Evolutionary conservation across 352 stramenopile species (phyloP).

Genomic region (Globisporangium acanthophoron): DNA sequence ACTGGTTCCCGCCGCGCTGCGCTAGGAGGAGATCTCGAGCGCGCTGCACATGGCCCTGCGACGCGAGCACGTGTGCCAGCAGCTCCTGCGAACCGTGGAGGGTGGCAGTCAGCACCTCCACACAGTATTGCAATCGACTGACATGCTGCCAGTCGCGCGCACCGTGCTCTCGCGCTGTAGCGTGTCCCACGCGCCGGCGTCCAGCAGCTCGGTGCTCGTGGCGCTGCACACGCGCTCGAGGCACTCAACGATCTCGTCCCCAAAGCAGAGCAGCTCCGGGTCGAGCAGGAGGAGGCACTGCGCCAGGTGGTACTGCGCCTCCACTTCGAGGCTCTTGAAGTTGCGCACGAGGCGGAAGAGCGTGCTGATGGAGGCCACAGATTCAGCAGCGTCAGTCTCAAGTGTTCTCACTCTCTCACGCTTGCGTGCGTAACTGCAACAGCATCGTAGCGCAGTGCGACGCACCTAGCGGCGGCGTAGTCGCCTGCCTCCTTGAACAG

Average conservation of each 20-base stretch:
- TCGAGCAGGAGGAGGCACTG: constrained; percentile 42
- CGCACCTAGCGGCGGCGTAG: constrained; percentile 31
- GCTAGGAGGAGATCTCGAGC: background rate
- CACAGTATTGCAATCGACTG: background rate
- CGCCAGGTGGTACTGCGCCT: constrained; percentile 36
- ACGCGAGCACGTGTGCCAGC: constrained; percentile 33
- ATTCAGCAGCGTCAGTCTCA: background rate
- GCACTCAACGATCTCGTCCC: constrained; percentile 21
- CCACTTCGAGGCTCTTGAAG: constrained; percentile 17
- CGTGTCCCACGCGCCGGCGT: constrained; percentile 12
- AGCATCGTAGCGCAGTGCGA: background rate
- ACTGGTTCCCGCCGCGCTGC: constrained; percentile 4
- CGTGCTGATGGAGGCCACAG: constrained; percentile 3
- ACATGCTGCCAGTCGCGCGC: background rate
- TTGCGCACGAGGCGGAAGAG: constrained; percentile 22
- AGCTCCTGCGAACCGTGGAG: constrained; percentile 25
- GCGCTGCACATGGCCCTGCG: constrained; percentile 16
- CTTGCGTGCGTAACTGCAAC: no score
- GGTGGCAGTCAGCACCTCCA: background rate
- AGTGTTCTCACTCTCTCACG: background rate
- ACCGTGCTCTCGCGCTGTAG: constrained; percentile 28
- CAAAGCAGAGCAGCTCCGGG: constrained; percentile 16
- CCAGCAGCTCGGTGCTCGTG: constrained; percentile 6
- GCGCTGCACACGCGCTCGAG: constrained; percentile 23
- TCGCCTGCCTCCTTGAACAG: constrained; percentile 26